Evolutionary conservation across 1,139 yeast species (phyloP).

Genomic region (Lodderomyces parapsilosis): DNA sequence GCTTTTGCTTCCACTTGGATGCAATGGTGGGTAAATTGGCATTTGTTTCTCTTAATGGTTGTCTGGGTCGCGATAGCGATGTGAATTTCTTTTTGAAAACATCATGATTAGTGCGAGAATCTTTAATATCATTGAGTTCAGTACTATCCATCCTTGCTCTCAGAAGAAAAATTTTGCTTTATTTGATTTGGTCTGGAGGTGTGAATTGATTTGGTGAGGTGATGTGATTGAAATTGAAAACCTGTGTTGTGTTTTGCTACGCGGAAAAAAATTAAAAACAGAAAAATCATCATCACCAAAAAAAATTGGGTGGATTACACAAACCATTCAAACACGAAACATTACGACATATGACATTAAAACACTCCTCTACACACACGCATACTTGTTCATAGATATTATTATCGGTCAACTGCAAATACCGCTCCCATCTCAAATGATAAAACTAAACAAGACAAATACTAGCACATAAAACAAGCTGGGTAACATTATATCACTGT

Average conservation of each 20-base stretch:
- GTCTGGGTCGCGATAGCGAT: conserved; percentile 23
- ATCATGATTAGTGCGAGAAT: neutral
- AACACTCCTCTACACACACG: too few species aligned
- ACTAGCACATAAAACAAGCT: neutral
- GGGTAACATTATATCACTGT: neutral
- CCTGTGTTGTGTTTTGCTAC: neutral
- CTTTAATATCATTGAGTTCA: neutral
- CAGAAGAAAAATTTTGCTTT: neutral
- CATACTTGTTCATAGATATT: too few species aligned
- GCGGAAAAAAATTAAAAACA: conserved; percentile 3
- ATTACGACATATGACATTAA: neutral
- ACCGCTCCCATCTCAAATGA: neutral
- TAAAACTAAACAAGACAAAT: neutral
- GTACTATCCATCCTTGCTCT: neutral
- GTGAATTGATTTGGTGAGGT: neutral
- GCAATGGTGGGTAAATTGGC: conserved; percentile 42
- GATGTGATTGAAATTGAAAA: neutral
- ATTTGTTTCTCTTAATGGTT: conserved; percentile 44
- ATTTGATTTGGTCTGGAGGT: neutral
- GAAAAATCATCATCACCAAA: neutral
- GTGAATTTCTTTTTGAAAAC: conserved; percentile 14
- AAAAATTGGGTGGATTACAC: neutral
- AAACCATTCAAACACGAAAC: neutral
- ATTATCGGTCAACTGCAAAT: too few species aligned
- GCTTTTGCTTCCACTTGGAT: conserved; percentile 2